phyloP scores from a whole-genome alignment of 1,284 basidiomycete species.

The Sporisorium graminicola region DNA sequence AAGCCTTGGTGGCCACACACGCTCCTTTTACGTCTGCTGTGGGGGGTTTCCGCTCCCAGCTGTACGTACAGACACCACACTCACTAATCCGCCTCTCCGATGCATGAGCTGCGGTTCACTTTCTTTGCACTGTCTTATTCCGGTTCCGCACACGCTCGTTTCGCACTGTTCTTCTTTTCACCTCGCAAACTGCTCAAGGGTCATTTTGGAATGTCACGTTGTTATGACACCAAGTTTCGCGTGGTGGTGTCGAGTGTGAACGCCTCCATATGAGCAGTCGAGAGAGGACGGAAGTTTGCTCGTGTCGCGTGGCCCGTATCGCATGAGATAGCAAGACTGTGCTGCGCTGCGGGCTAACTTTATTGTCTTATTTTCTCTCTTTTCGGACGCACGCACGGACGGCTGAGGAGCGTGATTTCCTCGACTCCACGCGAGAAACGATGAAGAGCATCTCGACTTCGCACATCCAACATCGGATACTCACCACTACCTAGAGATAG shows the following conservation, averaged over 20 bases:
- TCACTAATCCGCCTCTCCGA: not conserved
- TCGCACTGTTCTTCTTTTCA: not conserved
- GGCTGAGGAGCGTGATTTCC: not conserved
- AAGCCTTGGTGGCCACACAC: not conserved
- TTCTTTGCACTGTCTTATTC: not conserved
- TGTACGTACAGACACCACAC: not conserved
- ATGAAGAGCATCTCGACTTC: not conserved
- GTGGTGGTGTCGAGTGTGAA: too few relatives aligned
- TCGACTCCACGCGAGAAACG: not conserved
- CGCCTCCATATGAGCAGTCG: too few relatives aligned
- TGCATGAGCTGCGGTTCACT: not conserved
- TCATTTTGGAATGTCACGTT: slow-evolving; percentile 8
- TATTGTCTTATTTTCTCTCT: not conserved
- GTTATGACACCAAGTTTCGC: too few relatives aligned
- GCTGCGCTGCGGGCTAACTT: not conserved
- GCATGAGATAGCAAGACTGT: not conserved
- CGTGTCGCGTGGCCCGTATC: not conserved
- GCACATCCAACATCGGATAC: not conserved
- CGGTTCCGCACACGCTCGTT: not conserved
- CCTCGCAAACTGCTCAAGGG: slow-evolving; percentile 3
- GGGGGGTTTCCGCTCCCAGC: not conserved
- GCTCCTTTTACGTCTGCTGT: not conserved
- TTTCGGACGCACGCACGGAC: not conserved
- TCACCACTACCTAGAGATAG: too few relatives aligned
- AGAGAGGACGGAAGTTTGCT: not conserved